Evolutionary conservation across 2,329 filamentous ascomycete species (phyloP), one percentile per base, ranked within the genome.

Genomic region (Diaporthe longicolla): DNA sequence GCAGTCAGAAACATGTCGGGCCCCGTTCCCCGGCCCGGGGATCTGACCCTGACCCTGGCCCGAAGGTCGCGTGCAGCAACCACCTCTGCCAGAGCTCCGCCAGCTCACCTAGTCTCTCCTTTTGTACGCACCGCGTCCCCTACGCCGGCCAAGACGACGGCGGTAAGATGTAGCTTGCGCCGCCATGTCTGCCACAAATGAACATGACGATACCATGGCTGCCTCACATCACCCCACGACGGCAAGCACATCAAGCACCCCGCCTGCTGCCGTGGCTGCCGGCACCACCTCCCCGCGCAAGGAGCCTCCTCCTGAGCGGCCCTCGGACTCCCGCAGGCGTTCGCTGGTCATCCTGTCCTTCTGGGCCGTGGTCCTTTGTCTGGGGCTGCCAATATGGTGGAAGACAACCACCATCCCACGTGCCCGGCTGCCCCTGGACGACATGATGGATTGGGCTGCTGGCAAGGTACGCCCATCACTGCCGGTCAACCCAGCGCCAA

Each of bases 371-470:
- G 94, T 97, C 9, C 82, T 97, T 9, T 89, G 93, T 40, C 85
- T 99, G 8, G 97, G 97, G 3, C 83, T 99, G 77, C 97, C 97
- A 73, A 93, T 97, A 89, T 99, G 97, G 97, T 97, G 95, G 92
- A 92, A 92, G 82, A 98, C 97, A 0, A 99, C 97, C 5, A 93
- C 94, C 0, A 97, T 98, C 72, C 95, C 97, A 82, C 91, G 97
- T 72, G 95, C 96, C 17, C 89, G 92, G 58, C 85, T 99, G 78
- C 97, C 97, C 7, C 83, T 98, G 77, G 89, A 93, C 80, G 89
- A 92, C 71, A 99, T 99, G 97, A 90, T 93, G 78, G 90, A 93
- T 76, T 98, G 97, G 96, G 94, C 95, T 13, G 94, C 97, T 80
- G 95, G 95, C 77, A 94, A 93, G 89, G 95, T 97, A 83, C 76